Conservation (phyloP, 2,329 filamentous ascomycete species). For the Penicillium sp. region DNA sequence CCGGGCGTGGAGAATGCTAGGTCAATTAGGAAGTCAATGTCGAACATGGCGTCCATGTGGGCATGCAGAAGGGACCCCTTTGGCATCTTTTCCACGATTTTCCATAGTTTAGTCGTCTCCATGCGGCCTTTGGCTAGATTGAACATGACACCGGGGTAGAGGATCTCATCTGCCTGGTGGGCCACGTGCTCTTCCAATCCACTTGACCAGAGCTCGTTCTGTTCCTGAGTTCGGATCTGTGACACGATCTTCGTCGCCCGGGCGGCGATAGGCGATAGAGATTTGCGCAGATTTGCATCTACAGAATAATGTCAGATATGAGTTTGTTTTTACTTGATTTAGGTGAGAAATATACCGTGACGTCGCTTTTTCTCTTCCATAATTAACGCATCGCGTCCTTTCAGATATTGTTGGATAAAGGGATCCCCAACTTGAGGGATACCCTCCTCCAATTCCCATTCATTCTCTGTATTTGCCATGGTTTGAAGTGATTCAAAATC, state of each 20-base stretch:
- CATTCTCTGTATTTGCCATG: slow-evolving; percentile 22
- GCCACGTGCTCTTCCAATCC: slow-evolving; percentile 70
- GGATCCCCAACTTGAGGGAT: slow-evolving; percentile 60
- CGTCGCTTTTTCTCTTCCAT: slow-evolving; percentile 77
- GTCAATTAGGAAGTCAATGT: slow-evolving; percentile 76
- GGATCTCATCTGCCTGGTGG: slow-evolving; percentile 59
- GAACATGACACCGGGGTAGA: slow-evolving; percentile 94
- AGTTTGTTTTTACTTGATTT: slow-evolving; percentile 7
- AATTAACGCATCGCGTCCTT: slow-evolving; percentile 73
- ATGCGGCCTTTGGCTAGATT: slow-evolving; percentile 79
- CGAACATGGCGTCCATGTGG: slow-evolving; percentile 87
- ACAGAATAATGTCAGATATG: slow-evolving; percentile 3
- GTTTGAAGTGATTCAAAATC: neutral
- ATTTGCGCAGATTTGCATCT: slow-evolving; percentile 37
- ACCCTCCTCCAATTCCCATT: slow-evolving; percentile 44
- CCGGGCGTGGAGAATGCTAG: slow-evolving; percentile 69
- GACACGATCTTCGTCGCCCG: slow-evolving; percentile 78
- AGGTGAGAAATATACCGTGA: slow-evolving; percentile 59
- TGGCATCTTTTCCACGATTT: slow-evolving; percentile 80
- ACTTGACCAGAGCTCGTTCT: slow-evolving; percentile 71
- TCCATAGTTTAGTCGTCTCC: slow-evolving; percentile 81
- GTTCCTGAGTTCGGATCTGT: slow-evolving; percentile 75
- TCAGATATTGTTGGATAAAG: slow-evolving; percentile 79
- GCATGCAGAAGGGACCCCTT: slow-evolving; percentile 74
- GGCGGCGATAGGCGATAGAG: slow-evolving; percentile 74